phyloP scores from a whole-genome alignment of 805 yeast genomes.

The Spathaspora sp. region DNA sequence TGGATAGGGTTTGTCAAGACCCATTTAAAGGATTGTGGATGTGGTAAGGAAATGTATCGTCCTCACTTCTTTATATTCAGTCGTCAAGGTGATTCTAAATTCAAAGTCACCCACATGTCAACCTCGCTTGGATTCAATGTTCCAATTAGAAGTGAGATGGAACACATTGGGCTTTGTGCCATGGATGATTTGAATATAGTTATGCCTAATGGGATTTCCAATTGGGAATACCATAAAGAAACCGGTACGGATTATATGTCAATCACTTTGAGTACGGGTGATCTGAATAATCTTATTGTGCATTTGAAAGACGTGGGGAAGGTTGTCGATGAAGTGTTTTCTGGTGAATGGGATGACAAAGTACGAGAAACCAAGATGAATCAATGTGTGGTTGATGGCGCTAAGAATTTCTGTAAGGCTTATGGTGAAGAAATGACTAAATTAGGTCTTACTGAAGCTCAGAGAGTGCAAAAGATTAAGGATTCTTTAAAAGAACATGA shows the following conservation, averaged over 20 bases:
- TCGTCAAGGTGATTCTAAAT: slow-evolving; percentile 10
- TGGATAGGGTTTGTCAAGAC: slow-evolving; percentile 41
- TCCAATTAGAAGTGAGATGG: slow-evolving; percentile 25
- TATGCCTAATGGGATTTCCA: slow-evolving; percentile 33
- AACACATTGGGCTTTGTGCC: slow-evolving; percentile 16
- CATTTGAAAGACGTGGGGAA: slow-evolving; percentile 15
- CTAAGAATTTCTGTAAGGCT: background rate
- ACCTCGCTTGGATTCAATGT: slow-evolving; percentile 28
- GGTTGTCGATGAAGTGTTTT: background rate
- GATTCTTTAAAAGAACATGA: background rate
- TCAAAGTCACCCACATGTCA: slow-evolving; percentile 28
- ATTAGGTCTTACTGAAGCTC: background rate
- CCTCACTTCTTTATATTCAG: slow-evolving; percentile 33
- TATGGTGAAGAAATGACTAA: background rate
- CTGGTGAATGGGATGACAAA: background rate
- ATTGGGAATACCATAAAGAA: slow-evolving; percentile 13
- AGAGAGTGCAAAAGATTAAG: background rate
- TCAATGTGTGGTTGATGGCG: background rate
- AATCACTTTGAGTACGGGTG: slow-evolving; percentile 33
- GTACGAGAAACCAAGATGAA: background rate
- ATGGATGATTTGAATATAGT: slow-evolving; percentile 23
- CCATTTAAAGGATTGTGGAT: slow-evolving; percentile 34
- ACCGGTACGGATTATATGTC: slow-evolving; percentile 22
- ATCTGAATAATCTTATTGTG: slow-evolving; percentile 28
- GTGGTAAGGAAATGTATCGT: slow-evolving; percentile 34